Evolutionary conservation across 495 filamentous ascomycete species (phyloP), one percentile per base, ranked within the genome.

Genomic region (Annulohypoxylon bovei): DNA sequence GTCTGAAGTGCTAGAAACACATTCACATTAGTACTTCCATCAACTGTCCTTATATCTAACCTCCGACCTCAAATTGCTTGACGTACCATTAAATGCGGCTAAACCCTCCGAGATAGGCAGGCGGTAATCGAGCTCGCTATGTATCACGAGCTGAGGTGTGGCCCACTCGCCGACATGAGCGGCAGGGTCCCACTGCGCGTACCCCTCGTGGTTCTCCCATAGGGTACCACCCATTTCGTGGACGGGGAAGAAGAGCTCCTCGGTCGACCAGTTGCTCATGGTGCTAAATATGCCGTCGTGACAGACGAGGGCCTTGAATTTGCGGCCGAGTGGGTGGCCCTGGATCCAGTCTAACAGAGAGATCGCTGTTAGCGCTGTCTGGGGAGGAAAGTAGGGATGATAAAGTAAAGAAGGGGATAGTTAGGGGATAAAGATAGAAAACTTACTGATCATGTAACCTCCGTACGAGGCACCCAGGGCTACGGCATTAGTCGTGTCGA

Each of bases 231-330:
- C 85, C 52, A 97, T 88, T 62, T 97, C 95, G 73, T 94, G 93
- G 22, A 91, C 84, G 1, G 91, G 89, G 81, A 97, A 97, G 82
- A 93, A 98, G 23, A 95, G 88, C 78, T 98, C 94, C 68, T 98
- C 94, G 23, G 87, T 91, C 9, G 86, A 80, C 66, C 94, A 87
- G 78, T 93, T 89, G 53, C 87, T 88, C 5, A 88, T 83, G 68
- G 92, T 94, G 76, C 87, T 92, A 81, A 93, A 97, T 25, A 95
- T 88, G 33, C 94, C 94, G 77, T 97, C 95, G 77, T 98, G 95
- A 64, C 91, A 94, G 7, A 97, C 93, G 1, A 97, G 86, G 1
- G 94, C 94, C 77, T 93, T 93, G 86, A 96, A 95, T 71, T 92
- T 91, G 53, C 91, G 89, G 14, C 89, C 89, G 0, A 92, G 81